Conservation (phyloP, 2,329 filamentous ascomycete species). For the Mollisiaceae sp. region DNA sequence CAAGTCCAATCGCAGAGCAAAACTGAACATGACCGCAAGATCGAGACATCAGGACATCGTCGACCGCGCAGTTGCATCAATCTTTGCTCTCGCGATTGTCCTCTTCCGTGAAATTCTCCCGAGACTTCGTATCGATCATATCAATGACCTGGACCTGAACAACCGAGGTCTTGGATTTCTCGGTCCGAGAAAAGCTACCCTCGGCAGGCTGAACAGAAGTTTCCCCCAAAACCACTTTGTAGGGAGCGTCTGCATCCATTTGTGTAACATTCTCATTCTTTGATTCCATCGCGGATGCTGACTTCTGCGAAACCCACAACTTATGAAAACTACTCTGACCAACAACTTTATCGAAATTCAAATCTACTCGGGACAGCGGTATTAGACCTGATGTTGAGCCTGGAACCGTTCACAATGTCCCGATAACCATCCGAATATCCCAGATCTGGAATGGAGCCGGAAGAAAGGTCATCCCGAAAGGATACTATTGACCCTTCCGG, state of each 20-base stretch:
- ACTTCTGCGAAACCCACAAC: neutral
- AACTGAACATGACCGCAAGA: neutral
- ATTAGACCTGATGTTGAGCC: neutral
- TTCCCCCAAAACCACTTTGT: neutral
- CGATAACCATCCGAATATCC: neutral
- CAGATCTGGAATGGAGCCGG: neutral
- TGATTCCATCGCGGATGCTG: neutral
- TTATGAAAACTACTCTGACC: neutral
- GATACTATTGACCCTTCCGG: constrained; percentile 33
- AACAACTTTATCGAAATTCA: neutral
- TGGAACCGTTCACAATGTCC: neutral
- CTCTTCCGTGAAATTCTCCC: neutral
- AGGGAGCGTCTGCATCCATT: neutral
- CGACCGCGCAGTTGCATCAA: neutral
- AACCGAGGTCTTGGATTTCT: too few species aligned
- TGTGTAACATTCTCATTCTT: neutral
- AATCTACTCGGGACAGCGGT: neutral
- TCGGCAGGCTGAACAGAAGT: too few species aligned
- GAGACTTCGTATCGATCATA: neutral
- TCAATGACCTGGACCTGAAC: too few species aligned
- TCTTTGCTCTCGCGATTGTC: neutral
- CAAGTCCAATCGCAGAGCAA: neutral
- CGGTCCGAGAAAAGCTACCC: too few species aligned
- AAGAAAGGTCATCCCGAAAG: constrained; percentile 13
- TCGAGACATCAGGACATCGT: neutral